Evolutionary conservation across 78 protist genomes (phyloP).

Genomic region (Dictyostelium discoideum): DNA sequence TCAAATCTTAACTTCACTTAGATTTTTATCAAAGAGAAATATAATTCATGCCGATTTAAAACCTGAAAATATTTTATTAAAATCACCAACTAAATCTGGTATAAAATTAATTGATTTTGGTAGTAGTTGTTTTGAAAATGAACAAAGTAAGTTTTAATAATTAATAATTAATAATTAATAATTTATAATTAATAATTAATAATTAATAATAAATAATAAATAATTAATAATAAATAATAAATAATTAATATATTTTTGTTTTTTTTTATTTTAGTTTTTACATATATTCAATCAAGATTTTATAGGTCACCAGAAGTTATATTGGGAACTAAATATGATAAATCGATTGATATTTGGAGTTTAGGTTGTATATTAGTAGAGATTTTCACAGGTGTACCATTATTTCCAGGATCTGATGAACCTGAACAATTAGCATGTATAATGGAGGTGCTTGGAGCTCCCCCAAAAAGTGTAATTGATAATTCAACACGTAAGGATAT

Average conservation of each 20-base stretch:
- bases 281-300: slow-evolving; percentile 95
- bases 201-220: too few relatives aligned
- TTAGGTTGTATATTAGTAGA: slow-evolving; percentile 98
- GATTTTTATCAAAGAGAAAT: slow-evolving; percentile 76
- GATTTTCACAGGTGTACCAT: slow-evolving; percentile 94
- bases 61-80: slow-evolving; percentile 98
- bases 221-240: too few relatives aligned
- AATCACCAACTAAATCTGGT: slow-evolving; percentile 76
- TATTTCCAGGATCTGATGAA: slow-evolving; percentile 95
- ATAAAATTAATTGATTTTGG: slow-evolving; percentile 94
- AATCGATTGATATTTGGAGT: slow-evolving; percentile 98
- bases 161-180: neutral
- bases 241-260: neutral
- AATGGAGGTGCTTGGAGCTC: slow-evolving; percentile 78
- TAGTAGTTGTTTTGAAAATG: slow-evolving; percentile 94
- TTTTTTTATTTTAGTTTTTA: slow-evolving; percentile 70
- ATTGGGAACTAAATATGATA: slow-evolving; percentile 92
- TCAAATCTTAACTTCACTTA: slow-evolving; percentile 92
- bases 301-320: slow-evolving; percentile 98
- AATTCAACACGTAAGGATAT: slow-evolving; percentile 46
- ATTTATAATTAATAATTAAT: too few relatives aligned
- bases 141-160: slow-evolving; percentile 76
- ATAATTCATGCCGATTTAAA: slow-evolving; percentile 98
- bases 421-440: slow-evolving; percentile 79
- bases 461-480: slow-evolving; percentile 49